These are phyloP conservation scores for Saussurea involucrata DNA, from an alignment of 129 eudicot species.

Conservation along the genomic window DNA sequence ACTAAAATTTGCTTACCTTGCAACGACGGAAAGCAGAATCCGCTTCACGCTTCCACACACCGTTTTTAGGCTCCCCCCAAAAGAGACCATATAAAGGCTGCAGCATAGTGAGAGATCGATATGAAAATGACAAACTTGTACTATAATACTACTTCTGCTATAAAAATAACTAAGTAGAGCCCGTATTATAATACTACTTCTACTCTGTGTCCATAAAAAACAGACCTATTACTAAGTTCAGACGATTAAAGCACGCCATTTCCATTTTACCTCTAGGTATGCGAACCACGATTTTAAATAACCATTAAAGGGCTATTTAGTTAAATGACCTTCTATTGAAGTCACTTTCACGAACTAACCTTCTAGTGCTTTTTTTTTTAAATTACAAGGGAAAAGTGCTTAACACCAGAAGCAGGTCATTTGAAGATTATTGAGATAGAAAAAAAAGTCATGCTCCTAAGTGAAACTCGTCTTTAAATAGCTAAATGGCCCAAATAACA, in stretches of 20 bases:
- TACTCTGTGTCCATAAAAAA: neutral
- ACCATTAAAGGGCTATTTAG: neutral
- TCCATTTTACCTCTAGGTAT: neutral
- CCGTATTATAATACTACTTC: neutral
- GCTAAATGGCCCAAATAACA: neutral
- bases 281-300: neutral
- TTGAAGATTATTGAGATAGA: too few relatives aligned
- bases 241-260: neutral
- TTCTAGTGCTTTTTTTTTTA: too few relatives aligned
- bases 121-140: neutral
- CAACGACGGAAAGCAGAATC: slow-evolving; percentile 78
- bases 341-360: too few relatives aligned
- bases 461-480: too few relatives aligned
- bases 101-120: slow-evolving; percentile 5
- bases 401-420: too few relatives aligned
- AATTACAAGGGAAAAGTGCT: too few relatives aligned
- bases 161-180: neutral
- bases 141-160: neutral
- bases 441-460: too few relatives aligned
- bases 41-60: slow-evolving; percentile 79
- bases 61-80: slow-evolving; percentile 72
- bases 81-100: slow-evolving; percentile 90
- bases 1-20: slow-evolving; percentile 42
- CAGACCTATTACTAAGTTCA: neutral
- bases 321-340: too few relatives aligned